These are phyloP conservation scores for Graphilbum ipis-grandicollis DNA, from an alignment of 2,329 filamentous ascomycete genomes.

Conservation along the genomic window DNA sequence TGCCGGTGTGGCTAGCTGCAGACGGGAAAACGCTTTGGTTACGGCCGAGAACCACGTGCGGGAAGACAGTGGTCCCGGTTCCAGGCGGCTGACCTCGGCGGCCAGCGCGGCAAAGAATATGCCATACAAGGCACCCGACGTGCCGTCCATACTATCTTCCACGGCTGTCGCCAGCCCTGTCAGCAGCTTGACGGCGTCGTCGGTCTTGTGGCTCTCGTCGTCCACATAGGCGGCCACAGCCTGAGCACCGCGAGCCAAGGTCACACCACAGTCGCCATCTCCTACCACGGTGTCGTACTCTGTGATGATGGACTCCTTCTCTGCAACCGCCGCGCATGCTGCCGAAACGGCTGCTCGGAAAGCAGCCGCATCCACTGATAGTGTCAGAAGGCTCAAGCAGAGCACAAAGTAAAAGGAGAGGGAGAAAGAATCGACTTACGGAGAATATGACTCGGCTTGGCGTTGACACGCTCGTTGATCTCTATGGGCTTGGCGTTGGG, in stretches of 20 bases:
- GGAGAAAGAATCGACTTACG: background rate
- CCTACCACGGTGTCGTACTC: slow-evolving; percentile 69
- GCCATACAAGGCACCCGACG: slow-evolving; percentile 45
- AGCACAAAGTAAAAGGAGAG: background rate
- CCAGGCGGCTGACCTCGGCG: slow-evolving; percentile 3
- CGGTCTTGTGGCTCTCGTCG: slow-evolving; percentile 23
- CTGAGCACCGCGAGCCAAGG: slow-evolving; percentile 75
- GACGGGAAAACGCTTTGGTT: slow-evolving; percentile 48
- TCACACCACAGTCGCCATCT: slow-evolving; percentile 80
- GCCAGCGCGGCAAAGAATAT: slow-evolving; percentile 76
- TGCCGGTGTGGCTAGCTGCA: slow-evolving; percentile 77
- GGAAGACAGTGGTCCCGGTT: slow-evolving; percentile 8
- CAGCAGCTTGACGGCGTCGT: slow-evolving; percentile 35
- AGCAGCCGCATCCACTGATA: background rate
- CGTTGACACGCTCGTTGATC: background rate
- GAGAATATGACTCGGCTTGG: background rate
- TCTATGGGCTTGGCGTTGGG: background rate
- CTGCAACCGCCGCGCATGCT: slow-evolving; percentile 41
- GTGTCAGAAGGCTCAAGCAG: background rate
- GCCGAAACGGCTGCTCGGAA: slow-evolving; percentile 7
- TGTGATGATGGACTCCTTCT: slow-evolving; percentile 54
- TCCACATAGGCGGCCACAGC: slow-evolving; percentile 34
- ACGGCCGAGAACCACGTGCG: slow-evolving; percentile 46
- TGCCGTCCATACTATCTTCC: slow-evolving; percentile 43
- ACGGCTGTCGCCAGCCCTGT: slow-evolving; percentile 34